Percentiles rank a stretch among this genome's conserved stretches.
phyloP scores from a whole-genome alignment of 495 filamentous ascomycete species.

The Tuber borchii region DNA sequence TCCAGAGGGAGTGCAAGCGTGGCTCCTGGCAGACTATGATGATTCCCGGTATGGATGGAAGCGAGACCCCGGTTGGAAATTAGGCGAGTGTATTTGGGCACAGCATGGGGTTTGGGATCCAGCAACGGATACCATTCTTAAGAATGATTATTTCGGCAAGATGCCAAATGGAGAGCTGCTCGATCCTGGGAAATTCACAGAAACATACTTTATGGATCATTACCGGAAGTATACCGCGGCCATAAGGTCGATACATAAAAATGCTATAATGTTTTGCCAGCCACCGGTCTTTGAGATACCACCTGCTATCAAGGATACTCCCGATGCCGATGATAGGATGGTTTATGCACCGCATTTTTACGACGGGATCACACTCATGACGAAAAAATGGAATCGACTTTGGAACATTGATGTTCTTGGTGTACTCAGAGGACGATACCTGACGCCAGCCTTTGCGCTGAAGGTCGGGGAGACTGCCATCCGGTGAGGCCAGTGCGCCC shows the following conservation, averaged over 20 bases:
- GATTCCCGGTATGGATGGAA: conserved; percentile 86
- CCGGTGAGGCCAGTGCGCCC: conserved; percentile 42
- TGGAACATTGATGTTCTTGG: conserved; percentile 98
- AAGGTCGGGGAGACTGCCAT: conserved; percentile 93
- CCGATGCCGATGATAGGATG: conserved; percentile 81
- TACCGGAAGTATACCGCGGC: conserved; percentile 69
- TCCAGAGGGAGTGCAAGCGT: conserved; percentile 75
- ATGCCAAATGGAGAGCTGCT: conserved; percentile 66
- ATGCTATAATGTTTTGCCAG: conserved; percentile 83
- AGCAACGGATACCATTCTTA: conserved; percentile 63
- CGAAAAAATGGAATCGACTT: conserved; percentile 94
- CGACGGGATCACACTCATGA: conserved; percentile 92
- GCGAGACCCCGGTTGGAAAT: conserved; percentile 77
- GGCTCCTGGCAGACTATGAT: conserved; percentile 73
- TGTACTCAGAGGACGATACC: conserved; percentile 79
- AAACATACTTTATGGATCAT: conserved; percentile 79
- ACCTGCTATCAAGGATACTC: conserved; percentile 75
- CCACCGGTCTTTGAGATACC: conserved; percentile 88
- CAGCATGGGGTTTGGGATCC: conserved; percentile 96
- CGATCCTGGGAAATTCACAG: conserved; percentile 77
- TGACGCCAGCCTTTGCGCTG: conserved; percentile 79
- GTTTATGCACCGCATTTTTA: conserved; percentile 94
- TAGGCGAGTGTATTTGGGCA: conserved; percentile 92
- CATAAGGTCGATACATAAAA: conserved; percentile 66
- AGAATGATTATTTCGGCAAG: conserved; percentile 82